These are phyloP conservation scores for Xylariomycetidae sp. DNA, from an alignment of 2,329 filamentous ascomycete genomes.

Conservation along the genomic window DNA sequence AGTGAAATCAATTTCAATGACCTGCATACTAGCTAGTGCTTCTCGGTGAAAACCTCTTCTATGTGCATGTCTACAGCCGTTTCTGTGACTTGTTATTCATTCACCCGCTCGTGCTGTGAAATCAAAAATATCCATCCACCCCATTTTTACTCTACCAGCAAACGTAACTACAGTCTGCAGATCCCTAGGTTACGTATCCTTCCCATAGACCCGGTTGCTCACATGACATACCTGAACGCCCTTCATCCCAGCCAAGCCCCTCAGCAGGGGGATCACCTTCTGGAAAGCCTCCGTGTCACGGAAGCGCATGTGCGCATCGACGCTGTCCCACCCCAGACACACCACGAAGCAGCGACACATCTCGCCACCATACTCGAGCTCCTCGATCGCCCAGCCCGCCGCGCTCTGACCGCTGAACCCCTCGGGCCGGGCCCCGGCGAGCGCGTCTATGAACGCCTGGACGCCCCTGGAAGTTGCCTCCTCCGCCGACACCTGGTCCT, in stretches of 20 bases:
- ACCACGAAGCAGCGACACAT: conserved; percentile 11
- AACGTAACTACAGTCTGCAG: too few species aligned
- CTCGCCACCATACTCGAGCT: conserved; percentile 11
- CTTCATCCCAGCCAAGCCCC: conserved; percentile 10
- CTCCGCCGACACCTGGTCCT: conserved; percentile 1
- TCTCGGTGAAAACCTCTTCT: too few species aligned
- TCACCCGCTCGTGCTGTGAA: too few species aligned
- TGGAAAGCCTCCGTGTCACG: conserved; percentile 12
- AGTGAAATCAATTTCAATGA: too few species aligned
- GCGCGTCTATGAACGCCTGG: conserved; percentile 3
- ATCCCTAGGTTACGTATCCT: too few species aligned
- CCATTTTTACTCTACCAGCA: too few species aligned
- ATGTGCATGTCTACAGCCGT: too few species aligned
- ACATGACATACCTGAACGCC: conserved; percentile 14
- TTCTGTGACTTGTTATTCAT: too few species aligned
- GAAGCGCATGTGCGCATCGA: conserved; percentile 12
- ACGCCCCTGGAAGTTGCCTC: conserved; percentile 3
- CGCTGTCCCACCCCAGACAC: conserved; percentile 16
- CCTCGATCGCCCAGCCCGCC: conserved; percentile 17
- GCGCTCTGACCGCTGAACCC: conserved; percentile 13
- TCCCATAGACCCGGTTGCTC: too few species aligned
- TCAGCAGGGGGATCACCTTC: conserved; percentile 8
- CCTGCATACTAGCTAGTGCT: too few species aligned
- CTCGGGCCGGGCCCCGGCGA: not conserved
- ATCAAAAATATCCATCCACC: too few species aligned